A percentile compares a stretch with the other conserved stretches of the same genome.
Conservation (phyloP, 495 filamentous ascomycete genomes). For the Sabuloglossum arenarium region DNA sequence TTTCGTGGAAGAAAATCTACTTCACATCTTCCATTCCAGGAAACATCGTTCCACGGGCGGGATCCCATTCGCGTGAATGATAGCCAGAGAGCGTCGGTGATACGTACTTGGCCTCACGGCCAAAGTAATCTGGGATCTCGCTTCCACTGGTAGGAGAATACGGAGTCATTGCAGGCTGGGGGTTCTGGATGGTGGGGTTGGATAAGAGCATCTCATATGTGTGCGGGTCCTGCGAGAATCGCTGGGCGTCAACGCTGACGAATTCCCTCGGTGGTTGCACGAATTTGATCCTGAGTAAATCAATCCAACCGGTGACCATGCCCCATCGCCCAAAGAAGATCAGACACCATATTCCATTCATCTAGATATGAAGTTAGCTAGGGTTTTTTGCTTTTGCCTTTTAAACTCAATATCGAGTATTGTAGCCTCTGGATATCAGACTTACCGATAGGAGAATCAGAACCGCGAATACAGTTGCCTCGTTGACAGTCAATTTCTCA, state of each 20-base stretch:
- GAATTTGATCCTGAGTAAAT: slow-evolving; percentile 32
- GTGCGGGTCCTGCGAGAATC: slow-evolving; percentile 19
- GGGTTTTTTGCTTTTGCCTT: too few relatives aligned
- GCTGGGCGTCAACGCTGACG: slow-evolving; percentile 64
- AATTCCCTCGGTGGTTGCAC: slow-evolving; percentile 41
- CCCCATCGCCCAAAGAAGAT: slow-evolving; percentile 59
- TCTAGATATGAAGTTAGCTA: slow-evolving; percentile 21
- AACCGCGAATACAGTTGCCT: slow-evolving; percentile 61
- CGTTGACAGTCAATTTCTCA: slow-evolving; percentile 36
- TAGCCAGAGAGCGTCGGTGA: not conserved
- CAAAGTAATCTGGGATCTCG: not conserved
- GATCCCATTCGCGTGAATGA: slow-evolving; percentile 1
- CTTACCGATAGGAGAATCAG: slow-evolving; percentile 61
- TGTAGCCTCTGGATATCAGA: not conserved
- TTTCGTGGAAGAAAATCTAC: not conserved
- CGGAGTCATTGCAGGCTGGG: not conserved
- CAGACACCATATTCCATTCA: slow-evolving; percentile 70
- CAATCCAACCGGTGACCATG: slow-evolving; percentile 69
- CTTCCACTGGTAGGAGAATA: not conserved
- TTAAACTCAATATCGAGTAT: too few relatives aligned
- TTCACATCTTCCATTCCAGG: not conserved
- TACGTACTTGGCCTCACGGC: not conserved
- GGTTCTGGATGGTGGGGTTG: not conserved
- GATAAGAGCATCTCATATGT: slow-evolving; percentile 5
- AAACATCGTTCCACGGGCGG: not conserved